These are phyloP conservation scores for Carex parvula DNA, from an alignment of 176 grass and related monocot genomes.

Conservation along the genomic window DNA sequence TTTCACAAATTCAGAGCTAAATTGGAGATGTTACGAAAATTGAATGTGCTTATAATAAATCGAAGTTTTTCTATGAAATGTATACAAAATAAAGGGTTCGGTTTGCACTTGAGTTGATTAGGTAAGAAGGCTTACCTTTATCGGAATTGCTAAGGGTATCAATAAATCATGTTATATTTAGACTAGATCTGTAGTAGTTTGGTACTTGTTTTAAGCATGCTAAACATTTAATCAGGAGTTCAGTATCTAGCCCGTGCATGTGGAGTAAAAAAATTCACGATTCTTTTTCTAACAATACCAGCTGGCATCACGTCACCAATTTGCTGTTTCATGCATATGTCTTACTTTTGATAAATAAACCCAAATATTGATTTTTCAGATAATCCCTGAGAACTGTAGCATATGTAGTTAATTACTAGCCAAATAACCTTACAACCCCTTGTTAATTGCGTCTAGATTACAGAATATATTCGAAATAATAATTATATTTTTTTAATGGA, in stretches of 20 bases:
- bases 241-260: neutral
- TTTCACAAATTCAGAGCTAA: neutral
- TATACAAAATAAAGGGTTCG: neutral
- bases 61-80: neutral
- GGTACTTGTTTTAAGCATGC: neutral
- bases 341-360: neutral
- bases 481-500: neutral
- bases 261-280: neutral
- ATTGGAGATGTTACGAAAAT: neutral
- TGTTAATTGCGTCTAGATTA: neutral
- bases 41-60: neutral
- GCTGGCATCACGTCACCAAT: neutral
- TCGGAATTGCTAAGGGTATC: neutral
- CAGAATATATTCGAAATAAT: neutral
- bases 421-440: neutral
- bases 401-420: neutral
- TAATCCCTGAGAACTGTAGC: neutral
- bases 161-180: neutral
- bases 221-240: neutral
- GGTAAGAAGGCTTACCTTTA: neutral
- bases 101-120: neutral
- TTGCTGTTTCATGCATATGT: neutral
- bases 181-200: neutral
- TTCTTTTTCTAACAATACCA: too few species aligned
- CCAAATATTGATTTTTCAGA: neutral